Evolutionary conservation across 1,284 basidiomycete species (phyloP), one percentile per base, ranked within the genome.

Genomic region (Apiotrichum siamense): DNA sequence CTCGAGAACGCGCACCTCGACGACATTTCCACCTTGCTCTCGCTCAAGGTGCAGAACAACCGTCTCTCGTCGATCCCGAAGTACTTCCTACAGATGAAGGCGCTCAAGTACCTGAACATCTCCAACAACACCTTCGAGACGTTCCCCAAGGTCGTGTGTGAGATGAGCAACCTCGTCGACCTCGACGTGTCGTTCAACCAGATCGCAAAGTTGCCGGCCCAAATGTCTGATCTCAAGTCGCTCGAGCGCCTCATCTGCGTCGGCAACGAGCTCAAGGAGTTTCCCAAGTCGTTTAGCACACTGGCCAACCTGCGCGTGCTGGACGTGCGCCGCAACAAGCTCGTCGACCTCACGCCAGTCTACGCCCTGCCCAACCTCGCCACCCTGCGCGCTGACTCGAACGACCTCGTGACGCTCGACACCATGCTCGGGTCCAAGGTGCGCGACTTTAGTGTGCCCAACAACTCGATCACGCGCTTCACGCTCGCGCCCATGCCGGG

Each of bases 171-270:
- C 18, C 80, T 98, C 25, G 77, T 82, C 27, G 89, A 94, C 62
- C 81, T 99, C 20, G 94, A 98, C 68, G 80, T 97, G 39, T 97
- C 94, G 0, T 97, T 97, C 79, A 98, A 99, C 76, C 83, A 81
- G 69, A 86, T 98, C 60, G 79, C 80, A 0, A 81, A 83, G 44
- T 78, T 98, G 3, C 93, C 94, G 0, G 81, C 86, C 24, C 82
- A 86, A 49, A 83, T 98, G 44, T 86, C 85, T 1, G 77, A 81
- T 37, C 77, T 98, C 47, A 74, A 73, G 33, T 78, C 80, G 4
- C 79, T 96, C 32, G 83, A 89, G 62, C 77, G 82, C 26, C 79
- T 98, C n/a, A 80, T 87, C 46, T 81, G 96, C 32, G 85, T 94
- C 13, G 90, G 88, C 38, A 99, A 99, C 74, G 83, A 84, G 57